A percentile compares a stretch with the other conserved stretches of the same genome.
phyloP scores from a whole-genome alignment of 2,329 filamentous ascomycete genomes.

The Tolypocladium tropicale region DNA sequence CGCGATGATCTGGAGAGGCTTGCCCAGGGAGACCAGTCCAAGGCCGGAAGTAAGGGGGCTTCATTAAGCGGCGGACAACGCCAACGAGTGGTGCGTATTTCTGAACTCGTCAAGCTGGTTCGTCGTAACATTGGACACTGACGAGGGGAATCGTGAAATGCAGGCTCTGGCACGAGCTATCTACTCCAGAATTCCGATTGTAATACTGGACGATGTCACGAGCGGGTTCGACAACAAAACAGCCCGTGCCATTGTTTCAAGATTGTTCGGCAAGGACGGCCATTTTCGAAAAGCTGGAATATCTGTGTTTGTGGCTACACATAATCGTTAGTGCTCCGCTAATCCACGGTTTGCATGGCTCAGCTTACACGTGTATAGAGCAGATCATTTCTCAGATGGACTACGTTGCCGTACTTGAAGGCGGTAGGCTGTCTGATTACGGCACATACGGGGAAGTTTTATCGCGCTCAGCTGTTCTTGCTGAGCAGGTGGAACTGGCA shows the following conservation, averaged over 20 bases:
- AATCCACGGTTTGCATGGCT: not conserved
- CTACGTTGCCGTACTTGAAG: not conserved
- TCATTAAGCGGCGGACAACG: conserved; percentile 1
- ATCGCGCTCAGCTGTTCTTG: not conserved
- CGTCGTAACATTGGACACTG: not conserved
- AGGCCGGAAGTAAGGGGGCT: not conserved
- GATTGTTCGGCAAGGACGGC: not conserved
- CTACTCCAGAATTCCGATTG: not conserved
- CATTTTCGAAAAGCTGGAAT: not conserved
- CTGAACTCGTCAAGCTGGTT: not conserved
- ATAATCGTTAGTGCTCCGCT: not conserved
- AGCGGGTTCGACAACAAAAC: not conserved
- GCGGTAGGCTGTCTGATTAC: not conserved
- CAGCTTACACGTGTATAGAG: not conserved
- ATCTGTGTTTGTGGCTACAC: not conserved
- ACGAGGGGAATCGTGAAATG: not conserved
- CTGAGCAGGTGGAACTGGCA: not conserved
- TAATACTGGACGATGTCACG: not conserved
- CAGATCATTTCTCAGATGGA: not conserved
- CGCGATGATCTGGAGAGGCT: not conserved
- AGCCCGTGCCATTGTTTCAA: not conserved
- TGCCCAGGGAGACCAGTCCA: not conserved
- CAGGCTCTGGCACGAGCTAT: not conserved
- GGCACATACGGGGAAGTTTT: not conserved
- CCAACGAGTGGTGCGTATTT: not conserved